Evolutionary conservation across 805 yeast genomes (phyloP), one percentile per base, ranked within the genome.

Genomic region (Hyphopichia homilentoma): DNA sequence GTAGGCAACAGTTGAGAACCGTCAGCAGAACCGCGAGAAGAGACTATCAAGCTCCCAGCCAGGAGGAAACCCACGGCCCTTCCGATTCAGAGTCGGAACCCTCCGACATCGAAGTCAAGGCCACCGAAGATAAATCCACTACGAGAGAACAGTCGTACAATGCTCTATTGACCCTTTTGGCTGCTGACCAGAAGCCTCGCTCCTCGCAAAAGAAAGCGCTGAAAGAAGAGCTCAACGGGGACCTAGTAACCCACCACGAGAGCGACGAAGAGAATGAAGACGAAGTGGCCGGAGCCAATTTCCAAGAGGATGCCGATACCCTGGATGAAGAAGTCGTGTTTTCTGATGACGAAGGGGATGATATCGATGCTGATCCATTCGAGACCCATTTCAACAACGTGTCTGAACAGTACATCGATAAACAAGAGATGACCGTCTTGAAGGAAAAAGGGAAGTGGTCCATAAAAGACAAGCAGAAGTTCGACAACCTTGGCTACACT

Each of bases 351-450:
- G 68, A 60, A 8, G 70, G 61, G 16, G 55, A 57, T 29, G 69
- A 61, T 12, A 65, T 61, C 29, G 33, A 43, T 7, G 52, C 57
- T 6, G 96, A 90, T 58, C 85, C 95, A 0, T 88, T 84, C 45
- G 84, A 84, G 39, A 49, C 59, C 8, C 97, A 89, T 54, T 89
- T 83, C 56, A 81, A 79, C 29, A 59, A 65, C 14, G 63, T 73
- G 14, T 55, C 71, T 4, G 72, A 70, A 2, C 54, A 57, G 7
- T 52, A 44, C 41, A 45, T 59, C 21, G 58, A 58, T 5, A 46
- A 40, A 12, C 53, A 60, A 27, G 50, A 51, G 25, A 38, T 41
- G n/a, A 14, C 44, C 5, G 43, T 47, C 1, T 7, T 40, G 4
- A 37, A 41, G n/a, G 44, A 39, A 2, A 40, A 39, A 7, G 40